These are phyloP conservation scores for Citrus australasica DNA, from an alignment of 345 rosid genomes.

Conservation along the genomic window DNA sequence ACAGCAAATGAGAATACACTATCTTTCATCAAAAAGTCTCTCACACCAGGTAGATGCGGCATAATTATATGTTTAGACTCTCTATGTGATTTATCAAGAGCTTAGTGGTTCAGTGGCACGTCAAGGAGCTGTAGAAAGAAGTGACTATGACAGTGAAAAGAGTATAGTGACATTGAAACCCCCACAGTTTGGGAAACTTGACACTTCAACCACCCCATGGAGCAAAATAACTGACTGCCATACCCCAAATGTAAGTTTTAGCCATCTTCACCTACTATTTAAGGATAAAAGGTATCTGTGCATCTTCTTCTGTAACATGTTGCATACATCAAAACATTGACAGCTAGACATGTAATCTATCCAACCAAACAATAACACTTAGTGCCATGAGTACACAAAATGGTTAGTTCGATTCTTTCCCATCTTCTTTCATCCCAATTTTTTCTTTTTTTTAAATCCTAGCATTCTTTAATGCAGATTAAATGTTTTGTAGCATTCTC, in stretches of 20 bases:
- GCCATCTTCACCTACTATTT: background rate
- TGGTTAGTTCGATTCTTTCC: background rate
- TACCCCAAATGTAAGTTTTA: background rate
- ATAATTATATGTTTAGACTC: background rate
- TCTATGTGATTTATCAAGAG: background rate
- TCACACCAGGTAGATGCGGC: background rate
- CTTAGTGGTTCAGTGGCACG: background rate
- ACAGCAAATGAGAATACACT: constrained; percentile 64
- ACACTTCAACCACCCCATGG: background rate
- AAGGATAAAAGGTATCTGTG: background rate
- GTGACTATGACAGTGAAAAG: background rate
- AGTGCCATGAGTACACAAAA: background rate
- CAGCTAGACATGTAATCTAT: background rate
- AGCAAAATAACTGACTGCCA: background rate
- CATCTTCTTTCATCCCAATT: background rate
- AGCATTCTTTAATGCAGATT: background rate
- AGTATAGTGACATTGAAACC: background rate
- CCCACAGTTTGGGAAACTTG: background rate
- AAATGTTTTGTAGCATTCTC: background rate
- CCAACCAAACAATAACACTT: no score
- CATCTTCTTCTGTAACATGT: background rate
- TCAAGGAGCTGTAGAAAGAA: background rate
- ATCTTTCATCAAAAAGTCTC: constrained; percentile 51
- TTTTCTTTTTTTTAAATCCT: no score
- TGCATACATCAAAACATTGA: background rate